phyloP scores from a whole-genome alignment of 2,329 filamentous ascomycete genomes.

The Fusarium redolens region DNA sequence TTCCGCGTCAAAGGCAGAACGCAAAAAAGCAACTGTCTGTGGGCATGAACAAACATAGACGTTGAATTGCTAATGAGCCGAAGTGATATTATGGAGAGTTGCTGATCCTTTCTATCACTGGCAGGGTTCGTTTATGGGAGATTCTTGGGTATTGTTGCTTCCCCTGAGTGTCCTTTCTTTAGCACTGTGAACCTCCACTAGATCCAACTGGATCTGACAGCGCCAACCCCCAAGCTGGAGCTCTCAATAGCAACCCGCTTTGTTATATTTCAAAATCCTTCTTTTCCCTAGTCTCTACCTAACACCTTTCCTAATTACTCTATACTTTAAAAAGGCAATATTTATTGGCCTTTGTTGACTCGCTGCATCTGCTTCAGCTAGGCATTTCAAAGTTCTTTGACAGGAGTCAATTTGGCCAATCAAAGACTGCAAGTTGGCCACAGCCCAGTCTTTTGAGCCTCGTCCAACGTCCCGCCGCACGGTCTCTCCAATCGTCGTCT shows the following conservation, averaged over 20 bases:
- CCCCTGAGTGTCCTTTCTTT: constrained; percentile 12
- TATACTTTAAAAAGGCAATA: not conserved
- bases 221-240: constrained; percentile 23
- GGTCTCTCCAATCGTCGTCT: constrained; percentile 28
- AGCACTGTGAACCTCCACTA: constrained; percentile 30
- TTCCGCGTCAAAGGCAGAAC: constrained; percentile 6
- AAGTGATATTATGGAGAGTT: constrained; percentile 9
- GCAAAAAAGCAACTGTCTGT: not conserved
- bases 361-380: not conserved
- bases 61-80: not conserved
- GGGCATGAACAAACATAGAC: not conserved
- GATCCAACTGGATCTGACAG: constrained; percentile 25
- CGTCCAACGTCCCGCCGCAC: constrained; percentile 42
- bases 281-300: not conserved
- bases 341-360: not conserved
- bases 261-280: constrained; percentile 12
- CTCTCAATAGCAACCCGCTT: constrained; percentile 4
- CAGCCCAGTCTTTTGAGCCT: constrained; percentile 40
- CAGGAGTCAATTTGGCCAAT: constrained; percentile 30
- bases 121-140: constrained; percentile 12
- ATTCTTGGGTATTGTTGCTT: not conserved
- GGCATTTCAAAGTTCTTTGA: not conserved
- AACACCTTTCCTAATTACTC: not conserved
- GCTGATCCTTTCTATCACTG: constrained; percentile 26
- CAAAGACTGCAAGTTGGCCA: constrained; percentile 44